Evolutionary conservation across 306 rosid species (phyloP).

Genomic region (Rosa persica): DNA sequence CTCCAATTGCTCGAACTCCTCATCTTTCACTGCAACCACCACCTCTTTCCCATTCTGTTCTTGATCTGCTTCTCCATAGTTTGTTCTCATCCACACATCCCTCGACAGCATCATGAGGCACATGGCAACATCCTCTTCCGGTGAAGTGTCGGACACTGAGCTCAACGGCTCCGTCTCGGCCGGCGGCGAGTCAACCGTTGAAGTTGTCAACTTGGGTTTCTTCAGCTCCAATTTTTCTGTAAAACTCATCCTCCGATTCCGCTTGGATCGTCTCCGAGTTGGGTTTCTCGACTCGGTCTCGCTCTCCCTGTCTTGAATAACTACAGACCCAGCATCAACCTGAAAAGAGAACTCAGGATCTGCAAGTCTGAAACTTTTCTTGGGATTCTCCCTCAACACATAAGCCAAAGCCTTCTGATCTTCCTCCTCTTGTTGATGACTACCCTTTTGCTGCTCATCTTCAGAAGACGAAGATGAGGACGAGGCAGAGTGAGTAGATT

Average conservation of each 20-base stretch:
- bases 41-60: constrained; percentile 10
- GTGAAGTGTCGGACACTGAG: constrained; percentile 61
- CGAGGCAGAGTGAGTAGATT: constrained; percentile 18
- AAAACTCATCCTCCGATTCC: constrained; percentile 35
- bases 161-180: constrained; percentile 43
- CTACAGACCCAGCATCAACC: constrained; percentile 38
- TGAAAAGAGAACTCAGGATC: constrained; percentile 65
- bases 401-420: constrained; percentile 44
- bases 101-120: constrained; percentile 81
- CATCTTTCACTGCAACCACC: background rate
- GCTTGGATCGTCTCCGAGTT: constrained; percentile 77
- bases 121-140: constrained; percentile 77
- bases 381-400: constrained; percentile 67
- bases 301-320: constrained; percentile 79
- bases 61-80: constrained; percentile 14
- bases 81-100: constrained; percentile 49
- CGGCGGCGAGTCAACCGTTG: constrained; percentile 29
- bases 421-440: constrained; percentile 24
- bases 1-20: constrained; percentile 14
- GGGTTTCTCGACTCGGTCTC: constrained; percentile 82
- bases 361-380: constrained; percentile 48
- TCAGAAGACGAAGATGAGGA: constrained; percentile 28
- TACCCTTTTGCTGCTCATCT: constrained; percentile 32
- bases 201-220: constrained; percentile 25
- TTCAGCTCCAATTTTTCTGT: constrained; percentile 21